These are phyloP conservation scores for Pseudotulostoma volvatum DNA, from an alignment of 495 filamentous ascomycete genomes.

Conservation along the genomic window DNA sequence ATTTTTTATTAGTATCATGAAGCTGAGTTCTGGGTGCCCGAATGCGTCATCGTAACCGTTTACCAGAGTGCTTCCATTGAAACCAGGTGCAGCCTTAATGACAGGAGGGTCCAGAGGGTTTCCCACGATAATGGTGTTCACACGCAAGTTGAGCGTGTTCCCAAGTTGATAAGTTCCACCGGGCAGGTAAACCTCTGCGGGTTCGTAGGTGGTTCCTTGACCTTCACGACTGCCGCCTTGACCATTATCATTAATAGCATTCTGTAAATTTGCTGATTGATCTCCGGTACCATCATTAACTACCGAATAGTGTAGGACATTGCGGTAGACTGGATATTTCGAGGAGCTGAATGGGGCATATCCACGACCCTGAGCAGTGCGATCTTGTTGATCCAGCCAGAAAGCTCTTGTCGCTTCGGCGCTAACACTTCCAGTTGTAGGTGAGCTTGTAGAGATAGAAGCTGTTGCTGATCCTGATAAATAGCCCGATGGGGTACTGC, in stretches of 20 bases:
- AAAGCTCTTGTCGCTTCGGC: conserved; percentile 8
- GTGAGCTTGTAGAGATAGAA: too few relatives aligned
- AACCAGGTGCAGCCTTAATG: conserved; percentile 10
- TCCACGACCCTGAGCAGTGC: conserved; percentile 15
- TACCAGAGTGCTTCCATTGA: conserved; percentile 7
- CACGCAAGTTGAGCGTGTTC: conserved; percentile 11
- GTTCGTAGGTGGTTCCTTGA: conserved; percentile 8
- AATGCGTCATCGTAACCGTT: conserved; percentile 16
- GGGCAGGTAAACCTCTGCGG: conserved; percentile 23
- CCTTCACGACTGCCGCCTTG: conserved; percentile 20
- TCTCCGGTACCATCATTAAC: conserved; percentile 29
- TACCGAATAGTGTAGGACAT: conserved; percentile 37
- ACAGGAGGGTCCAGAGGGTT: conserved; percentile 9
- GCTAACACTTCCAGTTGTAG: too few relatives aligned
- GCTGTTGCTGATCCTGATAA: too few relatives aligned
- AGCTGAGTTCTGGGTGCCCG: conserved; percentile 23
- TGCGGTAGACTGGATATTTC: conserved; percentile 38
- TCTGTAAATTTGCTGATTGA: conserved; percentile 26
- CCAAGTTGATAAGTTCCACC: conserved; percentile 19
- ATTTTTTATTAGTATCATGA: conserved; percentile 28
- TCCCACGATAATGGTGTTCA: conserved; percentile 19
- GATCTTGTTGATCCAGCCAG: conserved; percentile 23
- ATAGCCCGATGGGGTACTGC: background rate
- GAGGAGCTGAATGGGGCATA: conserved; percentile 21
- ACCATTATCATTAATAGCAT: conserved; percentile 22